Percentiles rank a stretch among this genome's conserved stretches.
phyloP scores from a whole-genome alignment of 1,284 basidiomycete species.

The Cryptococcus wingfieldii region DNA sequence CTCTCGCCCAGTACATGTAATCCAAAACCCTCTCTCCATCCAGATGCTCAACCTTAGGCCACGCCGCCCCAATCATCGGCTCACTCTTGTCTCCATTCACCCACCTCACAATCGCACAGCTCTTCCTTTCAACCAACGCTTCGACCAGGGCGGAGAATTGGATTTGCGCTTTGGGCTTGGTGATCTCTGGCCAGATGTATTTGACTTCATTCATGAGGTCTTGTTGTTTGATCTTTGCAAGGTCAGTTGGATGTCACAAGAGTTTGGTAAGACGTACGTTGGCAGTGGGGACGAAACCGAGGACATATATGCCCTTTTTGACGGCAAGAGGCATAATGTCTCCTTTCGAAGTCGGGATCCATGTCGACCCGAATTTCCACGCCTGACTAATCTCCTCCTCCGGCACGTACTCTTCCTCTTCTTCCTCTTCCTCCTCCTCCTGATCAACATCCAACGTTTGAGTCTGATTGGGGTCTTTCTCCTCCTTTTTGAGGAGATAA shows the following conservation, averaged over 20 bases:
- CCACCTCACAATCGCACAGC: constrained; percentile 75
- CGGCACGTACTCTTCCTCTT: constrained; percentile 45
- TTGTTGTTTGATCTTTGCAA: constrained; percentile 67
- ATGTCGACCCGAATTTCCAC: constrained; percentile 88
- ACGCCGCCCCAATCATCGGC: not conserved
- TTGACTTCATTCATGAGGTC: constrained; percentile 79
- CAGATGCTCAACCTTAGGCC: not conserved
- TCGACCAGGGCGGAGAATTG: constrained; percentile 79
- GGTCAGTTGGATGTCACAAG: not conserved
- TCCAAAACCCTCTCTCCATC: constrained; percentile 57
- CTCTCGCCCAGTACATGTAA: constrained; percentile 76
- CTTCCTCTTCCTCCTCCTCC: constrained; percentile 31
- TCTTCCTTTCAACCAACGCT: constrained; percentile 65
- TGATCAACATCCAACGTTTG: not conserved
- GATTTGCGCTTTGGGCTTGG: constrained; percentile 67
- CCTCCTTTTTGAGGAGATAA: constrained; percentile 36
- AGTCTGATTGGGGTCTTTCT: not conserved
- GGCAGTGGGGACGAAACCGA: constrained; percentile 67
- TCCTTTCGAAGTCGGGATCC: constrained; percentile 73
- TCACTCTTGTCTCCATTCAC: constrained; percentile 51
- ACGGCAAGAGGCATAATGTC: constrained; percentile 70
- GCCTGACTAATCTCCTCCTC: constrained; percentile 57
- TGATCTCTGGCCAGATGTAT: constrained; percentile 76
- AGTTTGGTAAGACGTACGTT: not conserved
- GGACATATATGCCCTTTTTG: constrained; percentile 77